A percentile compares a stretch with the other conserved stretches of the same genome.
These are phyloP conservation scores for Amaranthus cruentus DNA, from an alignment of 148 eudicot genomes.

Conservation along the genomic window DNA sequence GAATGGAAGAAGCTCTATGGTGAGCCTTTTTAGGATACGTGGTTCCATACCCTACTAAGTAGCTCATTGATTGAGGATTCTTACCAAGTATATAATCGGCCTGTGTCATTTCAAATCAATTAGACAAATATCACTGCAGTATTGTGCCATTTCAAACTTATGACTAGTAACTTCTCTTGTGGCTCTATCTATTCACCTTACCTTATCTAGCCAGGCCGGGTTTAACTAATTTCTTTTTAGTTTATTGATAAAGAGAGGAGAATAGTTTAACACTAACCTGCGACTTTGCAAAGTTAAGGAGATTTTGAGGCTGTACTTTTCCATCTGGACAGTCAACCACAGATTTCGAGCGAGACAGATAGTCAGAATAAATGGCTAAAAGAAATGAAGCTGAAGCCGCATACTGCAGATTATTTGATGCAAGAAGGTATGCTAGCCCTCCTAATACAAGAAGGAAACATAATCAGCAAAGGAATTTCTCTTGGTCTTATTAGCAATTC, in stretches of 20 bases:
- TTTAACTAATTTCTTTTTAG: too few relatives aligned
- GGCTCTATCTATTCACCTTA: too few relatives aligned
- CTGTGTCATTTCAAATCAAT: slow-evolving; percentile 17
- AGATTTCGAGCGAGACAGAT: slow-evolving; percentile 40
- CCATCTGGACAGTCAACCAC: slow-evolving; percentile 60
- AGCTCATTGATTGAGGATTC: slow-evolving; percentile 60
- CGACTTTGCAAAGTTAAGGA: slow-evolving; percentile 43
- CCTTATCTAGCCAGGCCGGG: too few relatives aligned
- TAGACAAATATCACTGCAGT: background rate
- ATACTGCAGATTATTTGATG: slow-evolving; percentile 81
- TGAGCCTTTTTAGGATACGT: slow-evolving; percentile 48
- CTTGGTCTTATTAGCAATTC: background rate
- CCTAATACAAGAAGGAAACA: slow-evolving; percentile 32
- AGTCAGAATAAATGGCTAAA: slow-evolving; percentile 65
- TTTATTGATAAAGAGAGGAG: too few relatives aligned
- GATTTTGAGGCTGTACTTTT: slow-evolving; percentile 47
- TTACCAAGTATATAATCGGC: slow-evolving; percentile 67
- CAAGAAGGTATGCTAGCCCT: slow-evolving; percentile 52
- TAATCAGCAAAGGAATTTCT: background rate
- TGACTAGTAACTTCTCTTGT: too few relatives aligned
- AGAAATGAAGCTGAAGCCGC: slow-evolving; percentile 66
- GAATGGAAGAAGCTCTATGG: slow-evolving; percentile 64
- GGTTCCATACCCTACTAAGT: slow-evolving; percentile 61
- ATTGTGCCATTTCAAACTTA: background rate
- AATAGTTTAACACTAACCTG: slow-evolving; percentile 23